phyloP scores from a whole-genome alignment of 202 grass and related monocot genomes.

The Panicum hallii region DNA sequence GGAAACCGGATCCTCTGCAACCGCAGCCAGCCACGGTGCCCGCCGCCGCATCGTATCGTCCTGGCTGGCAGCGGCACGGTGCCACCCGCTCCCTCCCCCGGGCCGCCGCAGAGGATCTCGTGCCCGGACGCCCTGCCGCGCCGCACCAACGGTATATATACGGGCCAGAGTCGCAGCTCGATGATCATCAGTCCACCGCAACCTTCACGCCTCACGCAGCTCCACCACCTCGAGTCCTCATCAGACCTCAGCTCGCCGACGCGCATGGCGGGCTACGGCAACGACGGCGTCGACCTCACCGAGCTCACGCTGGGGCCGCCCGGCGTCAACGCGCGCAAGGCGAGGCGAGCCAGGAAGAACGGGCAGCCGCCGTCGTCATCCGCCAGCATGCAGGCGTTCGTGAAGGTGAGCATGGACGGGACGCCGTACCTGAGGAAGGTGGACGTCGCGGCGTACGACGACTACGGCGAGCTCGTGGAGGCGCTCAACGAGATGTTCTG shows the following conservation, averaged over 20 bases:
- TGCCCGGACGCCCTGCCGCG: background rate
- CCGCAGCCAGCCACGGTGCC: background rate
- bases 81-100: background rate
- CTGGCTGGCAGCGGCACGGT: background rate
- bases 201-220: background rate
- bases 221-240: too few relatives aligned
- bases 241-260: background rate
- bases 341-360: constrained; percentile 42
- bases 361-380: constrained; percentile 7
- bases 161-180: background rate
- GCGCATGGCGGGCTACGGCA: constrained; percentile 61
- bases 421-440: constrained; percentile 86
- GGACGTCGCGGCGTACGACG: constrained; percentile 74
- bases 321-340: constrained; percentile 44
- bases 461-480: constrained; percentile 67
- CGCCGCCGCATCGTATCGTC: constrained; percentile 24
- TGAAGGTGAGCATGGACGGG: constrained; percentile 96
- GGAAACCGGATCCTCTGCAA: constrained; percentile 54
- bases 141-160: constrained; percentile 54
- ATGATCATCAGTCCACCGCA: background rate
- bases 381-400: constrained; percentile 57
- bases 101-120: constrained; percentile 17
- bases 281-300: constrained; percentile 60
- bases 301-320: constrained; percentile 81
- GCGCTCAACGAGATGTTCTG: constrained; percentile 75